A percentile compares a stretch with the other conserved stretches of the same genome.
These are phyloP conservation scores for Gossypium anomalum DNA, from an alignment of 345 rosid genomes.

Conservation along the genomic window DNA sequence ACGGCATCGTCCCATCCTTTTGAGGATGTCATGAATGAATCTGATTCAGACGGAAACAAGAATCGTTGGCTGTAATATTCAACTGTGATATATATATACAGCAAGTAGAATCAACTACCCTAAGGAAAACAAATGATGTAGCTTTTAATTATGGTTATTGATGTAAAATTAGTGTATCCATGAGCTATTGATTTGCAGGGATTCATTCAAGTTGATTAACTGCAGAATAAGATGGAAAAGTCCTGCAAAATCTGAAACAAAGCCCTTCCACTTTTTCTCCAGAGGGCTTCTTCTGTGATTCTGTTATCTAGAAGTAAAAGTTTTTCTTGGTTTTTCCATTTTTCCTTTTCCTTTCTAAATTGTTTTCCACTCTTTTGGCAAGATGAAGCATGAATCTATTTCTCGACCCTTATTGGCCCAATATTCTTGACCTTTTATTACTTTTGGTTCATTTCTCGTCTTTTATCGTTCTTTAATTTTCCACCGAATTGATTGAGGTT, in stretches of 20 bases:
- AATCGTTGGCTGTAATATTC: background rate
- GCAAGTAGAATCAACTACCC: background rate
- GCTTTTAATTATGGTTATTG: background rate
- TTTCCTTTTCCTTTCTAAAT: too few species aligned
- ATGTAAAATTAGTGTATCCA: slow-evolving; percentile 17
- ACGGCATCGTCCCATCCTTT: slow-evolving; percentile 77
- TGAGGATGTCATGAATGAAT: slow-evolving; percentile 11
- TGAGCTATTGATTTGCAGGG: slow-evolving; percentile 6
- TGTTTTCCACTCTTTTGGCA: background rate
- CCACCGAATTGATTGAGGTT: background rate
- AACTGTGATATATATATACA: background rate
- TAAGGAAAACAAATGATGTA: background rate
- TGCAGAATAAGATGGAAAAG: background rate
- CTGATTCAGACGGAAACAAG: background rate
- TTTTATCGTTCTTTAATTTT: background rate
- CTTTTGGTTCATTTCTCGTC: background rate
- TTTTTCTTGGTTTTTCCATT: background rate
- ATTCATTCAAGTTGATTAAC: background rate
- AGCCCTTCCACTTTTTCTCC: slow-evolving; percentile 8
- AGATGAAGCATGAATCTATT: slow-evolving; percentile 2
- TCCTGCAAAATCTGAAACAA: background rate
- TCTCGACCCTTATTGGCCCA: slow-evolving; percentile 14
- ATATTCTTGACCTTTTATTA: too few species aligned
- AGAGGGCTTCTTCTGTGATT: slow-evolving; percentile 3
- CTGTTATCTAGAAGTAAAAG: background rate